These are phyloP conservation scores for Tricholomella constricta DNA, from an alignment of 768 basidiomycete species.

Conservation along the genomic window DNA sequence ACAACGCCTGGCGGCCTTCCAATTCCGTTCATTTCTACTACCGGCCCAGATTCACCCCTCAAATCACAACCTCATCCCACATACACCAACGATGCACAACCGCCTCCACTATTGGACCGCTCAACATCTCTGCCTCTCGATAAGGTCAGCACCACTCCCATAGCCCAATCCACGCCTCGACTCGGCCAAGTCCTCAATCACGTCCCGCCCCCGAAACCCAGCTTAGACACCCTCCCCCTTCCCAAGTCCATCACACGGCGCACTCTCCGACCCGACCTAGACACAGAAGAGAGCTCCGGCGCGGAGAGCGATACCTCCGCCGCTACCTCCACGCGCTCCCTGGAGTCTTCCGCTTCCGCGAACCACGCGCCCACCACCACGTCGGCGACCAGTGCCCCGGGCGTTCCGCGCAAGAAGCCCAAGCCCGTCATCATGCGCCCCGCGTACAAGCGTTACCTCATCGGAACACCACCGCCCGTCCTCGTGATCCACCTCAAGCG, in stretches of 20 bases:
- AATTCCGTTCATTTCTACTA: conserved; percentile 59
- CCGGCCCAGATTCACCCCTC: conserved; percentile 42
- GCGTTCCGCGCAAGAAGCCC: conserved; percentile 21
- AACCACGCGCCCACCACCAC: not conserved
- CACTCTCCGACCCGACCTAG: conserved; percentile 14
- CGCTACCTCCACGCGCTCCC: conserved; percentile 23
- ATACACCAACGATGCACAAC: not conserved
- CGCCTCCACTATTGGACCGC: not conserved
- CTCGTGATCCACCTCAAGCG: conserved; percentile 93
- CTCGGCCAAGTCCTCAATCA: conserved; percentile 19
- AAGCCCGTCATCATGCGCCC: conserved; percentile 77
- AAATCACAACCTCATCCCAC: conserved; percentile 21
- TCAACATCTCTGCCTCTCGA: conserved; percentile 1
- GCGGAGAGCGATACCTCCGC: conserved; percentile 45
- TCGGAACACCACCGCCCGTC: conserved; percentile 81
- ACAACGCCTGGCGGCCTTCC: conserved; percentile 42
- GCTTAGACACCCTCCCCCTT: not conserved
- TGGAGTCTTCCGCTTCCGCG: conserved; percentile 15
- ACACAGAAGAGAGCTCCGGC: conserved; percentile 41
- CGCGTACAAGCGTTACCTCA: conserved; percentile 94
- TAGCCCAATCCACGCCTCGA: conserved; percentile 13
- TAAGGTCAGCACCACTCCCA: not conserved
- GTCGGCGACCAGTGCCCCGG: not conserved
- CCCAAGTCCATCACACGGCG: conserved; percentile 1
- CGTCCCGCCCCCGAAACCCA: conserved; percentile 9